These are phyloP conservation scores for Incumbomyces lentus DNA, from an alignment of 2,329 filamentous ascomycete genomes.

Conservation along the genomic window DNA sequence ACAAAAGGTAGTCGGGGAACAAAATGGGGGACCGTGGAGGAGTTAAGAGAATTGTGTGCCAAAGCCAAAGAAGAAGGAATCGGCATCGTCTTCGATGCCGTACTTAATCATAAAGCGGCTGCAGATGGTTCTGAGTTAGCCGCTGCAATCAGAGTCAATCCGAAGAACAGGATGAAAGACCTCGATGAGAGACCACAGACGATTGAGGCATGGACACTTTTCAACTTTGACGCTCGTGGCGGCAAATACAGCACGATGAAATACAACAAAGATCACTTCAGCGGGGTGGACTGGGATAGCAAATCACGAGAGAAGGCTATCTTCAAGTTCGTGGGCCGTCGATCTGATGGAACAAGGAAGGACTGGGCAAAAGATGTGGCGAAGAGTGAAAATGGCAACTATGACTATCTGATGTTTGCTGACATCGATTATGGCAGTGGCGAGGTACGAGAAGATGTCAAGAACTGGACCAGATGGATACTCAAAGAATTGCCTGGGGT, in stretches of 20 bases:
- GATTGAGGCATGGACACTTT: constrained; percentile 59
- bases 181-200: constrained; percentile 44
- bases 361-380: constrained; percentile 52
- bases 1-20: constrained; percentile 54
- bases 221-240: constrained; percentile 53
- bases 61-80: constrained; percentile 45
- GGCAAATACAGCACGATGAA: constrained; percentile 51
- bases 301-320: constrained; percentile 45
- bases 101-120: constrained; percentile 62
- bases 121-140: constrained; percentile 56
- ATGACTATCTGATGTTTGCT: constrained; percentile 53
- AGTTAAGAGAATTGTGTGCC: constrained; percentile 45
- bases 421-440: constrained; percentile 56
- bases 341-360: constrained; percentile 39
- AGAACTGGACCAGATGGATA: constrained; percentile 60
- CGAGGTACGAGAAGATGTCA: constrained; percentile 54
- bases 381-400: constrained; percentile 53
- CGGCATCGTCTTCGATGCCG: constrained; percentile 57
- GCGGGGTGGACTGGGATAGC: constrained; percentile 56
- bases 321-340: constrained; percentile 53
- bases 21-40: constrained; percentile 59
- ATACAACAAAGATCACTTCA: constrained; percentile 60
- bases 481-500: constrained; percentile 46
- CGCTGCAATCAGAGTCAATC: constrained; percentile 53
- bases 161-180: constrained; percentile 44